A percentile compares a stretch with the other conserved stretches of the same genome.
These are phyloP conservation scores for carrot (Daucus carota) DNA, from an alignment of 129 eudicot species.

Conservation along the genomic window DH1_v3.0 NC_030385.2:30053001-30053500, in stretches of 20 bases:
- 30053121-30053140: conserved; percentile 15
- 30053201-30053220: conserved; percentile 29
- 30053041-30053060: conserved; percentile 1
- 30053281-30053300: neutral
- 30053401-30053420: neutral
- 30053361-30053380: neutral
- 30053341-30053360: neutral
- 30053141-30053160: conserved; percentile 9
- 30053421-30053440: too few relatives aligned
- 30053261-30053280: conserved; percentile 5
- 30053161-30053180: conserved; percentile 37
- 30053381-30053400: neutral
- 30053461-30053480: too few relatives aligned
- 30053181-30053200: conserved; percentile 16
- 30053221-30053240: conserved; percentile 43
- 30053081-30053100: conserved; percentile 19
- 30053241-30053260: conserved; percentile 28
- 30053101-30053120: conserved; percentile 16
- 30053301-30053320: neutral
- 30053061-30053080: conserved; percentile 10
- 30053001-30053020: conserved; percentile 16
- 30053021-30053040: conserved; percentile 26
- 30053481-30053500: too few relatives aligned
- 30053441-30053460: too few relatives aligned
- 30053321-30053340: neutral